phyloP scores from a whole-genome alignment of 345 rosid species.

The Salix brachista region DNA sequence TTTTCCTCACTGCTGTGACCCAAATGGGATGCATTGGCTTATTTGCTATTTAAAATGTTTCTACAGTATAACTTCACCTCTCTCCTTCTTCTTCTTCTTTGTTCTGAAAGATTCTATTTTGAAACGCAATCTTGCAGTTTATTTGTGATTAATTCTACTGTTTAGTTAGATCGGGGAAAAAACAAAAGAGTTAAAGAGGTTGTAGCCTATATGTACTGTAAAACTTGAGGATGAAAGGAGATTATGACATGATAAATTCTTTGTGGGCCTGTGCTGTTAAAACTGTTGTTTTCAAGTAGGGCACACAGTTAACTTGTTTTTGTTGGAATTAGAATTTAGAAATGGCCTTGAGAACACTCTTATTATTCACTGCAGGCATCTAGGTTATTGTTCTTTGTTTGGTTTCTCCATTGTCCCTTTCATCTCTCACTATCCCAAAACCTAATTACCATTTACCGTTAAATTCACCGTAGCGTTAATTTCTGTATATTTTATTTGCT shows the following conservation, averaged over 20 bases:
- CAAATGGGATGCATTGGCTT: background rate
- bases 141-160: conserved; percentile 9
- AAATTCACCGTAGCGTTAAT: conserved; percentile 27
- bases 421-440: conserved; percentile 39
- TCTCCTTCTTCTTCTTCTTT: background rate
- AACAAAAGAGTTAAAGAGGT: conserved; percentile 16
- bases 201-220: conserved; percentile 21
- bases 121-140: conserved; percentile 2
- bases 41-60: background rate
- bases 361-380: conserved; percentile 26
- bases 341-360: conserved; percentile 34
- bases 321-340: conserved; percentile 39
- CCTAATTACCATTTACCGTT: conserved; percentile 32
- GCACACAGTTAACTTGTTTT: conserved; percentile 27
- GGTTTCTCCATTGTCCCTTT: conserved; percentile 42
- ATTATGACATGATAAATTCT: conserved; percentile 21
- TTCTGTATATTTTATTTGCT: conserved; percentile 10
- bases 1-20: background rate
- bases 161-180: conserved; percentile 18
- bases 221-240: conserved; percentile 13
- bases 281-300: conserved; percentile 48
- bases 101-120: background rate
- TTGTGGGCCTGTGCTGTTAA: conserved; percentile 54
- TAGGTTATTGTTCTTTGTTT: conserved; percentile 38
- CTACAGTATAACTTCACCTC: background rate